Percentiles rank a stretch among this genome's conserved stretches.
phyloP scores from a whole-genome alignment of 805 yeast species.

The Wickerhamiella slavikovae region DNA sequence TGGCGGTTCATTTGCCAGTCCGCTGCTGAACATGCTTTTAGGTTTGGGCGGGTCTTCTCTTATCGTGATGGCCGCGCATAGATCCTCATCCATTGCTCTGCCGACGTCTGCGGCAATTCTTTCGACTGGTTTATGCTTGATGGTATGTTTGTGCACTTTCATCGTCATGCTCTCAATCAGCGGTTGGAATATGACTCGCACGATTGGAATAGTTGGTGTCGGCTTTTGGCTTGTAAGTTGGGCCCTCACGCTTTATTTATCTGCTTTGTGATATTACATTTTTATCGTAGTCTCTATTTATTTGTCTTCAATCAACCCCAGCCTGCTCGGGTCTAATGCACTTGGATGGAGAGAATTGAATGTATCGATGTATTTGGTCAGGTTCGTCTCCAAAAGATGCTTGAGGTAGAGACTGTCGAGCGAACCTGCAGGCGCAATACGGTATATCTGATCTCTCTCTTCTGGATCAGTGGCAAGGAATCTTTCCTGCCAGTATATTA shows the following conservation, averaged over 20 bases:
- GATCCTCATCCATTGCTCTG: conserved; percentile 16
- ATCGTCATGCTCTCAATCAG: conserved; percentile 22
- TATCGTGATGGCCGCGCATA: conserved; percentile 17
- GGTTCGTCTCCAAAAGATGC: conserved; percentile 5
- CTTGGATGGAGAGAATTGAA: conserved; percentile 5
- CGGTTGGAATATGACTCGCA: conserved; percentile 23
- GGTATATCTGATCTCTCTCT: conserved; percentile 5
- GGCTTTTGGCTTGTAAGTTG: conserved; percentile 25
- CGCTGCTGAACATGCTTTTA: conserved; percentile 52
- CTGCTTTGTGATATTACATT: neutral
- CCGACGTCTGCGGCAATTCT: conserved; percentile 19
- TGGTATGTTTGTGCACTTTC: conserved; percentile 21
- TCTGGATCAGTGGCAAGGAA: conserved; percentile 5
- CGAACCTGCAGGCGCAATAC: conserved; percentile 4
- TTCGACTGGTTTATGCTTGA: conserved; percentile 23
- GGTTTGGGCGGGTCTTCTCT: conserved; percentile 68
- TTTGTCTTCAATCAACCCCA: neutral
- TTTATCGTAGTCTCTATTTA: too few species aligned
- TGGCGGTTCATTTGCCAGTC: conserved; percentile 93
- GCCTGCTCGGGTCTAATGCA: conserved; percentile 1
- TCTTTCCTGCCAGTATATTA: conserved; percentile 5
- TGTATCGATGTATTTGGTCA: conserved; percentile 5
- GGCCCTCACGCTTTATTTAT: conserved; percentile 2
- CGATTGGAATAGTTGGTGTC: conserved; percentile 22
- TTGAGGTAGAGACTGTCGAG: conserved; percentile 5